A percentile compares a stretch with the other conserved stretches of the same genome.
Evolutionary conservation across 257 asterid genomes (phyloP).

Genomic region (Rehmannia glutinosa): DNA sequence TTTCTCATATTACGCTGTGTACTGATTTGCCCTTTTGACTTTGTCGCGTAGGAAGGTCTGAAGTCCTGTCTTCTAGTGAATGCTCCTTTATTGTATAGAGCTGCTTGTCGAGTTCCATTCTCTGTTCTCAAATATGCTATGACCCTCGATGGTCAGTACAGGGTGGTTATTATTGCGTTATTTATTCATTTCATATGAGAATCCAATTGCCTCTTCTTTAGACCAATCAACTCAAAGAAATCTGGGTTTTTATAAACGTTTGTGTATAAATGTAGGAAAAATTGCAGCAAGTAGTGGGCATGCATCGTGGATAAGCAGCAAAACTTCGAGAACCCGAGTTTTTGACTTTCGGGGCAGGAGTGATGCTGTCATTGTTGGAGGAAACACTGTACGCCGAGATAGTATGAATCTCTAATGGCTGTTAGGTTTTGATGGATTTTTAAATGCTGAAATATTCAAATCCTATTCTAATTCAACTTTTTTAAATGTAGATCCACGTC

Average conservation of each 20-base stretch:
- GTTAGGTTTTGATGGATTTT: conserved; percentile 14
- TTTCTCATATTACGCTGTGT: neutral
- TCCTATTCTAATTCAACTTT: conserved; percentile 24
- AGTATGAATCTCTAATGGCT: conserved; percentile 55
- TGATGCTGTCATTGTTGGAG: conserved; percentile 98
- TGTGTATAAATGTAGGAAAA: conserved; percentile 51
- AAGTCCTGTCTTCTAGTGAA: conserved; percentile 84
- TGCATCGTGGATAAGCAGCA: conserved; percentile 98
- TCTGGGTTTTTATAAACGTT: neutral
- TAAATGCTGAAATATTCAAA: conserved; percentile 13
- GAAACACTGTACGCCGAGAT: conserved; percentile 96
- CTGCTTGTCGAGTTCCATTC: conserved; percentile 85
- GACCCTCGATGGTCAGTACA: conserved; percentile 96
- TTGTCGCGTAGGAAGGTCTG: conserved; percentile 65
- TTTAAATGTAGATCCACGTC: conserved; percentile 73
- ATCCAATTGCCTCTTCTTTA: neutral
- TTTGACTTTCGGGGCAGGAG: conserved; percentile 94
- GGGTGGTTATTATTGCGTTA: conserved; percentile 18
- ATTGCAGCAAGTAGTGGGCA: conserved; percentile 96
- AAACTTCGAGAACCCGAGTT: conserved; percentile 71
- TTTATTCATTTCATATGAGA: conserved; percentile 5
- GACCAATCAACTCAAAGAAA: neutral
- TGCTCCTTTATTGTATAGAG: conserved; percentile 96
- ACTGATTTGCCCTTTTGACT: conserved; percentile 12
- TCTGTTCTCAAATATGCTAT: conserved; percentile 95